These are phyloP conservation scores for Entomortierella beljakovae DNA, from an alignment of 192 early-diverging fungal species.

Conservation along the genomic window DNA sequence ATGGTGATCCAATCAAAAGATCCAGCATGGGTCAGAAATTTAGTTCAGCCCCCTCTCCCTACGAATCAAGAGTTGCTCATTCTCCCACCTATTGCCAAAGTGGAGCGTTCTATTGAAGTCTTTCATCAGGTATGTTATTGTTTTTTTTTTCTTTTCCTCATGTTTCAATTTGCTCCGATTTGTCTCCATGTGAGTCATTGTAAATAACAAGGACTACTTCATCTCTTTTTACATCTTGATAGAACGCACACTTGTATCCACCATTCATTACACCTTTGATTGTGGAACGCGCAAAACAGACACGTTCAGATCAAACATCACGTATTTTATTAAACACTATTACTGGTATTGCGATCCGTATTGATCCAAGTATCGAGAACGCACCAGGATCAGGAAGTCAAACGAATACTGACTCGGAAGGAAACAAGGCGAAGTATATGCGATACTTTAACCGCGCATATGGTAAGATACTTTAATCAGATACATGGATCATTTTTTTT, in stretches of 20 bases:
- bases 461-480: constrained; percentile 4
- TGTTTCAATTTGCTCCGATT: background rate
- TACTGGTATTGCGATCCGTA: constrained; percentile 38
- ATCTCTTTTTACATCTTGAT: background rate
- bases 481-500: background rate
- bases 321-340: constrained; percentile 43
- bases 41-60: constrained; percentile 23
- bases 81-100: constrained; percentile 43
- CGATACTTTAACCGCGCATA: constrained; percentile 52
- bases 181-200: too few relatives aligned
- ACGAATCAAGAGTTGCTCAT: constrained; percentile 44
- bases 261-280: constrained; percentile 43
- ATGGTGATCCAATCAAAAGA: constrained; percentile 54
- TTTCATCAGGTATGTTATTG: constrained; percentile 21
- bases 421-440: constrained; percentile 28
- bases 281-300: constrained; percentile 39
- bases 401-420: background rate
- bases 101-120: constrained; percentile 36
- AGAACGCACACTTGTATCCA: constrained; percentile 46
- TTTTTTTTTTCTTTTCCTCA: background rate
- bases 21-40: constrained; percentile 48
- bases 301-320: constrained; percentile 34
- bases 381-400: background rate
- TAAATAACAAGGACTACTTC: background rate
- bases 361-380: constrained; percentile 46